Base-by-base conservation (phyloP, 306 rosid genomes). In the Casuarina equisetifolia region DNA sequence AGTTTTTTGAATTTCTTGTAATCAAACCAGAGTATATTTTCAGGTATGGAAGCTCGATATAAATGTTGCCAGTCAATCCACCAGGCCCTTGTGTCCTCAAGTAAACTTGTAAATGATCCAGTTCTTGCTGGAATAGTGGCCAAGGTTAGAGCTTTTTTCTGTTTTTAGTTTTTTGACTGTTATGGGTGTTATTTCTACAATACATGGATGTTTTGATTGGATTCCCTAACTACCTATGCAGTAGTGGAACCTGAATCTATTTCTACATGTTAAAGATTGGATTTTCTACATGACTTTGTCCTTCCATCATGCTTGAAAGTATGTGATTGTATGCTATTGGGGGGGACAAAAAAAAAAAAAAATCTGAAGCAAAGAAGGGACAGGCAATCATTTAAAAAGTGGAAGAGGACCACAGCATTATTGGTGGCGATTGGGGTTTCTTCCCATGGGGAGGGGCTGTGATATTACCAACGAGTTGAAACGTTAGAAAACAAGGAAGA, bases 1-100 rank as follows among this genome's bases (percentile, higher is more conserved):
- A 44, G 25, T 6, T 63, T 52, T 11, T 1, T 16, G 15, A 61
- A 38, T 11, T 62, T 46, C 46, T 63, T n/a, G 64, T 25, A 75
- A 59, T 36, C 16, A 11, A 62, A 74, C 51, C 38, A n/a, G 20
- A 55, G 69, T 13, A 43, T 49, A 69, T 73, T 78, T 83, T 54
- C 85, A 93, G 99, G 96, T 51, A 95, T 95, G 99, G 99, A 95
- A 82, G 88, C 90, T 70, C 86, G 97, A 80, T 82, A 86, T 85
- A 87, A 87, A 53, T 95, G 99, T 79, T 95, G 97, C 88, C 84
- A 81, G 86, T 84, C 82, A 39, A 91, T 92, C 77, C 85, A 85
- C 74, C 85, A 73, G 72, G 85, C 96, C 38, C 71, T 92, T 82
- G 44, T 63, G 69, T 81, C 54, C 52, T 89, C 99, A 42, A 74